Percentiles rank a stretch among this genome's conserved stretches.
Conservation (phyloP, 2,329 filamentous ascomycete genomes). For the Verticillium isaacii region DNA sequence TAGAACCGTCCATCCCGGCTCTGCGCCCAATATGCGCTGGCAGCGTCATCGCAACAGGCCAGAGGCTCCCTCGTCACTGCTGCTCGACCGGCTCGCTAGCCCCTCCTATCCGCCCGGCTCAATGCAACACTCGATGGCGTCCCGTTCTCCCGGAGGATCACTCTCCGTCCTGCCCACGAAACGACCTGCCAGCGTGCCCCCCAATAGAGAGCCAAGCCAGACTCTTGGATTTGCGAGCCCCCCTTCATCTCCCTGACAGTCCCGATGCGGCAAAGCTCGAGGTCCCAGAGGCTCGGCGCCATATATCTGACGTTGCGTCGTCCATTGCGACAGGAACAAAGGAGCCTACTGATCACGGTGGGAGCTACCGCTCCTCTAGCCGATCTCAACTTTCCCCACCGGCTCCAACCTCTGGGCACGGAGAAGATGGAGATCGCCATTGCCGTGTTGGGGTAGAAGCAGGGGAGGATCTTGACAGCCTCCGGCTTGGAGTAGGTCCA, state of each 20-base stretch:
- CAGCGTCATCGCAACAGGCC: not conserved
- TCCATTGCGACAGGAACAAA: not conserved
- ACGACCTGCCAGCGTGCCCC: not conserved
- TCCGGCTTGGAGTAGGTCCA: constrained; percentile 1
- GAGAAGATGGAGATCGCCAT: not conserved
- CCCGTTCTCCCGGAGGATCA: not conserved
- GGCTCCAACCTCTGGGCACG: not conserved
- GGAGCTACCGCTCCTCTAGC: not conserved
- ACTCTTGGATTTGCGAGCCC: not conserved
- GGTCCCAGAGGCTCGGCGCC: constrained; percentile 8
- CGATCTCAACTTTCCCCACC: not conserved
- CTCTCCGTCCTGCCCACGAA: not conserved
- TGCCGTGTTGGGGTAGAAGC: constrained; percentile 2
- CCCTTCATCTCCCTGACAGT: not conserved
- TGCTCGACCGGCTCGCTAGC: not conserved
- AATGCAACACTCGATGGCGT: not conserved
- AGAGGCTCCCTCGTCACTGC: not conserved
- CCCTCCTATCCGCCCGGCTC: not conserved
- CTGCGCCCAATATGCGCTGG: not conserved
- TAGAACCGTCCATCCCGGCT: not conserved
- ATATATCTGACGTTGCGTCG: not conserved
- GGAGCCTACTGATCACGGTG: not conserved
- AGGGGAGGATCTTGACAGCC: not conserved
- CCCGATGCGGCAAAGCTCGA: constrained; percentile 1
- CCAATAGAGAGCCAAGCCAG: not conserved